Base-by-base conservation (phyloP, 1,139 yeast species). In the Ogataea hybrid region DNA sequence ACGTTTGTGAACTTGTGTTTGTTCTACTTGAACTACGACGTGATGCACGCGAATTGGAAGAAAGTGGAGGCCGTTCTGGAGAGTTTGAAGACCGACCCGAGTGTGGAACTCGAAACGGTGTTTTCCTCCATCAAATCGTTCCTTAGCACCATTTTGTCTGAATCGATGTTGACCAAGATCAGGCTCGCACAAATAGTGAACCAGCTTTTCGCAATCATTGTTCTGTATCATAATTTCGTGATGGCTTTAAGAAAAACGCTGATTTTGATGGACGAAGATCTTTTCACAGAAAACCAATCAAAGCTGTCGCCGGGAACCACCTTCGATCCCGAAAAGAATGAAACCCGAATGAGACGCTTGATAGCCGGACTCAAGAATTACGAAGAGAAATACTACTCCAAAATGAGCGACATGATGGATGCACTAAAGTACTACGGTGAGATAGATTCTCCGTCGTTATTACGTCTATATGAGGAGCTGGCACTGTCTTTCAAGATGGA, bases 91-190 rank as follows among this genome's bases (percentile, higher is more conserved):
- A 40, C 48, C 6, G 55, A 58, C 12, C 43, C 52, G 2, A 53
- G 63, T 3, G 42, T 52, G n/a, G 80, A 81, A 28, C 71, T 84
- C 12, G 79, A 75, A 39, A 61, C 65, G 12, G 65, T 86, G 27
- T 72, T 73, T 49, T 65, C 64, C 17, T 67, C 67, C 30, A 71
- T 85, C 47, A 78, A 81, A 28, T 70, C 74, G 6, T 82, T 76
- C 53, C 64, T 87, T 47, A 84, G 82, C 56, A 76, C 83, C 1
- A 71, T 84, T 22, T 63, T 87, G 54, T 75, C 80, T 49, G 87
- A 83, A 49, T 77, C 89, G 20, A 71, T 85, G 58, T 68, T 87
- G 39, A 82, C 92, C 1, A 78, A 80, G 43, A 73, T 77, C 20
- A 73, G 70, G 36, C 64, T 84, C 38, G 67, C 84, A 37, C 67